These are phyloP conservation scores for Hamigera avellanea DNA, from an alignment of 495 filamentous ascomycete species.

Conservation along the genomic window DNA sequence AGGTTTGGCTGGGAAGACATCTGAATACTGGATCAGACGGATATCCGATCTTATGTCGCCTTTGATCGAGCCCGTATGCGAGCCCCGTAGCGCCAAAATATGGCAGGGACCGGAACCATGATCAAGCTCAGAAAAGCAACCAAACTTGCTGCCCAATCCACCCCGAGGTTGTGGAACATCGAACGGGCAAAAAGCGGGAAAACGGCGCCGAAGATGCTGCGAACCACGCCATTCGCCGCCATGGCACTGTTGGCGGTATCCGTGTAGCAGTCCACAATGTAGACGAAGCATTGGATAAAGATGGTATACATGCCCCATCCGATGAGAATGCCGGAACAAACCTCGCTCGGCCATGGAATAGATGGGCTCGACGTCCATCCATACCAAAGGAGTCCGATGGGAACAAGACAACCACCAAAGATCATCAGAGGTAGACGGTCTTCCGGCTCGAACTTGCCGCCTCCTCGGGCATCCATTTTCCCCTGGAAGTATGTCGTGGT, in stretches of 20 bases:
- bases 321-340: constrained; percentile 4
- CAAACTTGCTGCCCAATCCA: background rate
- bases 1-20: too few relatives aligned
- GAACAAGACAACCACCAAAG: constrained; percentile 54
- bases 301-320: constrained; percentile 4
- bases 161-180: background rate
- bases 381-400: constrained; percentile 67
- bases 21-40: too few relatives aligned
- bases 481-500: constrained; percentile 7
- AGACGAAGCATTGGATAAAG: constrained; percentile 37
- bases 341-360: constrained; percentile 18
- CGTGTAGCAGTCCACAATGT: constrained; percentile 59
- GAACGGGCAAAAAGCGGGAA: constrained; percentile 4
- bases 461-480: constrained; percentile 17
- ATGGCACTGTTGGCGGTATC: constrained; percentile 57
- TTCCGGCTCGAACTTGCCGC: constrained; percentile 56
- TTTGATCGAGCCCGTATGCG: too few relatives aligned
- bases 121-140: too few relatives aligned
- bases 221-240: constrained; percentile 43
- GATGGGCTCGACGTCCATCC: constrained; percentile 44
- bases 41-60: too few relatives aligned
- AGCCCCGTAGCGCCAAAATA: too few relatives aligned
- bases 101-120: too few relatives aligned
- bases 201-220: constrained; percentile 11
- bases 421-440: constrained; percentile 69